Percentiles rank a stretch among this genome's conserved stretches.
These are phyloP conservation scores for Neltuma alba DNA, from an alignment of 306 rosid species.

Conservation along the genomic window DNA sequence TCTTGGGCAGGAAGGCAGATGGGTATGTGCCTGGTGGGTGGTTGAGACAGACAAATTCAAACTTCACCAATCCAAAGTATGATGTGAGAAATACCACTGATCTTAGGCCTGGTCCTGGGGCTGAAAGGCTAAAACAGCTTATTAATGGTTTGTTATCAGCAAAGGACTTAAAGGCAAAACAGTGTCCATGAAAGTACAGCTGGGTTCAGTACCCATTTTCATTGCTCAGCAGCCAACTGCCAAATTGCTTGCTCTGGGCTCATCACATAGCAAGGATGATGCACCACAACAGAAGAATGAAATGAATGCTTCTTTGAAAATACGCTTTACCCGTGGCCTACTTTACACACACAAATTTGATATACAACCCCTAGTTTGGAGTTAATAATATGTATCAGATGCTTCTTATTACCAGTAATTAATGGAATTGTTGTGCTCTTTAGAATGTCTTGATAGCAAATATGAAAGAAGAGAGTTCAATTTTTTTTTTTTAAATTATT, in stretches of 20 bases:
- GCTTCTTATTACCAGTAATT: constrained; percentile 31
- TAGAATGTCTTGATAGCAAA: constrained; percentile 27
- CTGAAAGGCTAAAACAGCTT: constrained; percentile 47
- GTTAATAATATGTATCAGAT: constrained; percentile 36
- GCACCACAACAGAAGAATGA: constrained; percentile 35
- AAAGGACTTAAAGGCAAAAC: constrained; percentile 43
- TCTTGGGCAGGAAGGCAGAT: constrained; percentile 41
- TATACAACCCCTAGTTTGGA: constrained; percentile 43
- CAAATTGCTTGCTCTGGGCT: constrained; percentile 34
- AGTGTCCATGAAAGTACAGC: constrained; percentile 47
- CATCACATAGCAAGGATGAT: constrained; percentile 36
- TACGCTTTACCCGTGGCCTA: constrained; percentile 31
- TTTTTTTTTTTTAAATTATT: not conserved
- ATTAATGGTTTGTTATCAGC: constrained; percentile 49
- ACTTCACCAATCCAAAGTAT: constrained; percentile 32
- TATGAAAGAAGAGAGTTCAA: constrained; percentile 7
- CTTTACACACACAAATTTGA: constrained; percentile 40
- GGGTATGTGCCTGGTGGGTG: constrained; percentile 54
- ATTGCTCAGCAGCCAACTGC: constrained; percentile 31
- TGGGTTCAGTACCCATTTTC: constrained; percentile 11
- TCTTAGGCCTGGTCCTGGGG: constrained; percentile 54
- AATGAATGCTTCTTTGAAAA: constrained; percentile 29
- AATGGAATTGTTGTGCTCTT: constrained; percentile 15
- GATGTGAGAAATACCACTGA: constrained; percentile 42
- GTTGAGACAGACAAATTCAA: constrained; percentile 38